Base-by-base conservation (phyloP, 2,329 filamentous ascomycete species). In the Cyphellophora europaea region DNA sequence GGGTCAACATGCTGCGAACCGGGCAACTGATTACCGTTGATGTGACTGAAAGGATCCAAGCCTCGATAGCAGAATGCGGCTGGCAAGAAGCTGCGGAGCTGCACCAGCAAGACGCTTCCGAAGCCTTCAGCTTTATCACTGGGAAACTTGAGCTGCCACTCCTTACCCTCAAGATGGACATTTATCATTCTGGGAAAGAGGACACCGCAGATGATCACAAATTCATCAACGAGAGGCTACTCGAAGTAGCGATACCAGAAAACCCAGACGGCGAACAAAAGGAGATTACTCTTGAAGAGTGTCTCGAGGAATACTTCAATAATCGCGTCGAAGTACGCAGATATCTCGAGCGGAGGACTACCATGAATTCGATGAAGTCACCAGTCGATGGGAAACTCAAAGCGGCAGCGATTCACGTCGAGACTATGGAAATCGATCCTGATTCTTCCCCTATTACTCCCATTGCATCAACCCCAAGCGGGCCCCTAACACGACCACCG, bases 41-140 rank as follows among this genome's bases (percentile, higher is more conserved):
- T 53, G 73, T 96, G 82, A 93, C 85, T 5, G 74, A 82, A 56
- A 69, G 86, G 45, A 71, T 98, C 11, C 88, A 95, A 58, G 76
- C 89, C 27, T 71, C 86, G 6, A 60, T 96, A 25, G 79, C 81
- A 12, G 80, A 79, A 35, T 95, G 88, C 55, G 91, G 89, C 3
- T 96, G 91, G 91, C 64, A 72, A 47, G 87, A 93, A 38, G 88
- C 88, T 30, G 72, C 73, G 14, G 61, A 73, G 38, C 54, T 84
- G n/a, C 73, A 79, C 48, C 91, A 96, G 53, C 91, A 98, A 59
- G 91, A 98, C 57, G 85, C 86, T 0, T 95, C 91, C 0, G 91
- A 98, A 59, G 88, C 88, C 1, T 96, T 96, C 54, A 84, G 80
- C 0, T 95, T 95, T 55, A 87, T 98, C 44, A 94, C 89, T 1